phyloP scores from a whole-genome alignment of 2,329 filamentous ascomycete species.

The Metarhizium humberi region DNA sequence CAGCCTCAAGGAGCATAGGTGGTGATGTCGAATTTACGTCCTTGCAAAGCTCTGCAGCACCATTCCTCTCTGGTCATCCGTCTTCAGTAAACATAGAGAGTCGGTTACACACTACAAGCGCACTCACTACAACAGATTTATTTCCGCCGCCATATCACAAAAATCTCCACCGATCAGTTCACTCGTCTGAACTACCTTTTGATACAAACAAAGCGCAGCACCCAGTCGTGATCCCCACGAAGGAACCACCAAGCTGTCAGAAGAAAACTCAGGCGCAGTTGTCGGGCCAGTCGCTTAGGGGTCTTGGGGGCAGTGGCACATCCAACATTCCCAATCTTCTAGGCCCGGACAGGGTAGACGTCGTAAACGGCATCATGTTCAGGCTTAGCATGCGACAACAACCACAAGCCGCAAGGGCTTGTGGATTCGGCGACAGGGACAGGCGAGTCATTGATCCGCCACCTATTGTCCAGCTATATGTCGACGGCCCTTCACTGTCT shows the following conservation, averaged over 20 bases:
- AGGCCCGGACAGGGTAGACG: conserved; percentile 10
- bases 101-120: neutral
- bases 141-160: neutral
- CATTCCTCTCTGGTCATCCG: neutral
- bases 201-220: neutral
- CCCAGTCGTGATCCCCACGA: neutral
- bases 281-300: neutral
- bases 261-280: neutral
- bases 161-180: neutral
- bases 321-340: conserved; percentile 17
- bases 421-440: conserved; percentile 75
- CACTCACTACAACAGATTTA: neutral
- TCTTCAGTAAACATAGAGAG: neutral
- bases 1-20: neutral
- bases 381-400: conserved; percentile 57
- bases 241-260: neutral
- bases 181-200: neutral
- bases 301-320: neutral
- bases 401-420: conserved; percentile 67
- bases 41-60: neutral
- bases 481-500: conserved; percentile 47
- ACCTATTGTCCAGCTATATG: conserved; percentile 66
- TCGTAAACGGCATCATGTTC: conserved; percentile 18
- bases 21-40: neutral
- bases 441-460: conserved; percentile 75